Percentiles rank a stretch among this genome's conserved stretches.
Conservation (phyloP, 2,329 filamentous ascomycete genomes). For the Lithohypha guttulata region DNA sequence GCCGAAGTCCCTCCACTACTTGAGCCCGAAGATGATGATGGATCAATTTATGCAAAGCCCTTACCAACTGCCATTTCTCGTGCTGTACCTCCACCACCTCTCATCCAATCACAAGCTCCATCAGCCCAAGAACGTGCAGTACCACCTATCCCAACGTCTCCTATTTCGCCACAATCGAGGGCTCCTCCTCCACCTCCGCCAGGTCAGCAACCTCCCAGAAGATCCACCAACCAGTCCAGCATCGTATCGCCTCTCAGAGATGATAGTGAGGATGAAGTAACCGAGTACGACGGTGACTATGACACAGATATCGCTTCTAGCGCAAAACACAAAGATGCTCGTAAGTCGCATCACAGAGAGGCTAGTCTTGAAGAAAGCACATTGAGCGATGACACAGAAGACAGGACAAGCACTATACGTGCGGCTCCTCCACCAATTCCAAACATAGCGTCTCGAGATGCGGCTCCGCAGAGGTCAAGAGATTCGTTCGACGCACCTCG, state of each 20-base stretch:
- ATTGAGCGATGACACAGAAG: constrained; percentile 44
- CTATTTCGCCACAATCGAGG: constrained; percentile 38
- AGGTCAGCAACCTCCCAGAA: constrained; percentile 41
- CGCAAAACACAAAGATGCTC: constrained; percentile 82
- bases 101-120: constrained; percentile 9
- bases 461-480: constrained; percentile 48
- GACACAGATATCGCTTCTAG: constrained; percentile 95
- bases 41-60: constrained; percentile 26
- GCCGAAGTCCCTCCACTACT: background rate
- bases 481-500: constrained; percentile 62
- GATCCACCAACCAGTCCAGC: constrained; percentile 49
- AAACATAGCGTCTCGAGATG: constrained; percentile 48
- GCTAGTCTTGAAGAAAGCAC: constrained; percentile 61
- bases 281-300: constrained; percentile 95
- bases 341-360: constrained; percentile 71
- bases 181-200: constrained; percentile 55
- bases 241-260: constrained; percentile 37
- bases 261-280: constrained; percentile 67
- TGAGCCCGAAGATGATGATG: constrained; percentile 8
- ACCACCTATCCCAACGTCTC: constrained; percentile 29
- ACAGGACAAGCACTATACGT: constrained; percentile 30
- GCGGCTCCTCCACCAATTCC: constrained; percentile 42
- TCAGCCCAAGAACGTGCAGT: constrained; percentile 20
- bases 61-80: constrained; percentile 28
- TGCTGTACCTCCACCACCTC: constrained; percentile 29